Percentiles rank a stretch among this genome's conserved stretches.
These are phyloP conservation scores for Lathyrus aphaca DNA, from an alignment of 306 rosid genomes.

Conservation along the genomic window DNA sequence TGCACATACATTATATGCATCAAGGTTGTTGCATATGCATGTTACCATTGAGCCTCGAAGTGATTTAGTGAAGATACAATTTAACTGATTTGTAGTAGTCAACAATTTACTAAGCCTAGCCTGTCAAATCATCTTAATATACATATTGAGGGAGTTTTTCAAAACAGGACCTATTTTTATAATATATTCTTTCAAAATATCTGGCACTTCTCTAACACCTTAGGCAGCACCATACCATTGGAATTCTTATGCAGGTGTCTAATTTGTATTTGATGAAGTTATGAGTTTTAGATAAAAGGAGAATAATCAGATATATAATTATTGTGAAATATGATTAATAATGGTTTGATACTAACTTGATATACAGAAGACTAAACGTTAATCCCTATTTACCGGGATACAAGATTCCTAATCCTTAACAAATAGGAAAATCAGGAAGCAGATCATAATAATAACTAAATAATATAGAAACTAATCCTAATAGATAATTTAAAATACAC, in stretches of 20 bases:
- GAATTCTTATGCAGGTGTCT: not conserved
- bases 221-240: slow-evolving; percentile 12
- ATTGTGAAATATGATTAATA: not conserved
- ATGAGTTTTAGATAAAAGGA: not conserved
- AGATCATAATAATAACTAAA: not conserved
- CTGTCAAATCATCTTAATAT: too few relatives aligned
- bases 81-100: too few relatives aligned
- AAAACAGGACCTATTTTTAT: too few relatives aligned
- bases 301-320: not conserved
- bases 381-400: not conserved
- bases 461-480: not conserved
- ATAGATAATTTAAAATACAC: slow-evolving; percentile 1
- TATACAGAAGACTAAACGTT: not conserved
- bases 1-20: not conserved
- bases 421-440: not conserved
- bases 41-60: too few relatives aligned
- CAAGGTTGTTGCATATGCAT: not conserved
- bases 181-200: too few relatives aligned
- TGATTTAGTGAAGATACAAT: too few relatives aligned
- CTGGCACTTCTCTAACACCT: not conserved
- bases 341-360: not conserved
- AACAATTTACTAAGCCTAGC: too few relatives aligned
- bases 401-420: not conserved
- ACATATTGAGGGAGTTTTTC: too few relatives aligned
- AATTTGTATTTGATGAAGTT: not conserved